These are phyloP conservation scores for Penicillium sp. DNA, from an alignment of 2,329 filamentous ascomycete genomes.

Conservation along the genomic window DNA sequence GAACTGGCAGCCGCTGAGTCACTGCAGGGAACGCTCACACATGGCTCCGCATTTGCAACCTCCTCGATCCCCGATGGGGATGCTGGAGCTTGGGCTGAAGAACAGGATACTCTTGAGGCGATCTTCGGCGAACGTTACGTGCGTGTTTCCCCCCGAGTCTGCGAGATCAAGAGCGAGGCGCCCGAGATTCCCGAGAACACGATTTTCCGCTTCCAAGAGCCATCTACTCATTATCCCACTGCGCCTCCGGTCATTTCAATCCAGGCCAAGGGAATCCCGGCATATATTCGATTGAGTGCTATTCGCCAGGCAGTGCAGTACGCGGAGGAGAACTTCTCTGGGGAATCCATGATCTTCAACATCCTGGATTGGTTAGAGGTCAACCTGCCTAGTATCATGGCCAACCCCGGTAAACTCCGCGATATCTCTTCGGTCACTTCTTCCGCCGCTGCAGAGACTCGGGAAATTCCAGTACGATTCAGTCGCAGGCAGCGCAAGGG, in stretches of 20 bases:
- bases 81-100: slow-evolving; percentile 76
- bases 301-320: slow-evolving; percentile 77
- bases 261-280: slow-evolving; percentile 72
- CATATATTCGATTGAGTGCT: slow-evolving; percentile 91
- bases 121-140: slow-evolving; percentile 80
- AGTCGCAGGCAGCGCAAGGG: slow-evolving; percentile 58
- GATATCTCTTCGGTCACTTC: slow-evolving; percentile 83
- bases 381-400: slow-evolving; percentile 79
- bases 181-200: slow-evolving; percentile 53
- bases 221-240: slow-evolving; percentile 72
- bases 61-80: slow-evolving; percentile 39
- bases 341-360: slow-evolving; percentile 90
- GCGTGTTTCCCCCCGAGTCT: slow-evolving; percentile 66
- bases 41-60: slow-evolving; percentile 41
- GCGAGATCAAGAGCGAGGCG: slow-evolving; percentile 70
- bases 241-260: slow-evolving; percentile 72
- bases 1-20: slow-evolving; percentile 78
- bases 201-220: slow-evolving; percentile 70
- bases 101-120: slow-evolving; percentile 80
- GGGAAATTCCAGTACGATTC: slow-evolving; percentile 37
- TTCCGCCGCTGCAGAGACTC: slow-evolving; percentile 37
- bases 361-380: slow-evolving; percentile 91
- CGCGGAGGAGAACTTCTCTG: slow-evolving; percentile 72
- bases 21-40: slow-evolving; percentile 74
- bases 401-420: slow-evolving; percentile 79